Evolutionary conservation across 2,329 filamentous ascomycete genomes (phyloP).

Genomic region (Aspergillus ruber): DNA sequence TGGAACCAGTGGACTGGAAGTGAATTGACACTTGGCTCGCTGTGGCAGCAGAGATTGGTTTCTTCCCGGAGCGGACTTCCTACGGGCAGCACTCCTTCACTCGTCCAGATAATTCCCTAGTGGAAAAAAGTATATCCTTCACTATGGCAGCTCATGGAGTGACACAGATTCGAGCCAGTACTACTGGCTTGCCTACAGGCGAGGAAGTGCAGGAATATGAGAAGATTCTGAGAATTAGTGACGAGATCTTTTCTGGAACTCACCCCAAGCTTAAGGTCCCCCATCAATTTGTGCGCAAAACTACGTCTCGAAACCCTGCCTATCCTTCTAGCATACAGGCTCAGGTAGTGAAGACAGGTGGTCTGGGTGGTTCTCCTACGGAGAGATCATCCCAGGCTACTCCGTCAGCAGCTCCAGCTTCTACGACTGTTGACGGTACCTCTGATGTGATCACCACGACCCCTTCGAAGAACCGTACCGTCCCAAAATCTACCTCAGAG

Average conservation of each 20-base stretch:
- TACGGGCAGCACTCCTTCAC: neutral
- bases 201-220: slow-evolving; percentile 64
- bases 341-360: slow-evolving; percentile 21
- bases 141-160: slow-evolving; percentile 27
- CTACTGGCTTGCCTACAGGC: slow-evolving; percentile 32
- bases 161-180: slow-evolving; percentile 27
- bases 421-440: slow-evolving; percentile 13
- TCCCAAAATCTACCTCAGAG: slow-evolving; percentile 52
- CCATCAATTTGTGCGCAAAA: slow-evolving; percentile 44
- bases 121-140: slow-evolving; percentile 3
- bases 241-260: slow-evolving; percentile 71
- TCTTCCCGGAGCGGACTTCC: neutral
- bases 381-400: slow-evolving; percentile 11
- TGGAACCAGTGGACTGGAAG: neutral
- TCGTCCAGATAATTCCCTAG: neutral
- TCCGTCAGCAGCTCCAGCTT: slow-evolving; percentile 14
- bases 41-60: neutral
- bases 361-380: slow-evolving; percentile 12
- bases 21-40: neutral
- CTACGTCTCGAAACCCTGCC: slow-evolving; percentile 27
- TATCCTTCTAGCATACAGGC: slow-evolving; percentile 24
- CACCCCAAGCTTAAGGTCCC: slow-evolving; percentile 54
- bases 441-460: slow-evolving; percentile 15
- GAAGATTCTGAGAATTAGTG: slow-evolving; percentile 72
- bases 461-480: slow-evolving; percentile 29